A percentile compares a stretch with the other conserved stretches of the same genome.
Evolutionary conservation across 2,329 filamentous ascomycete species (phyloP).

Genomic region (Trichoderma sp.): DNA sequence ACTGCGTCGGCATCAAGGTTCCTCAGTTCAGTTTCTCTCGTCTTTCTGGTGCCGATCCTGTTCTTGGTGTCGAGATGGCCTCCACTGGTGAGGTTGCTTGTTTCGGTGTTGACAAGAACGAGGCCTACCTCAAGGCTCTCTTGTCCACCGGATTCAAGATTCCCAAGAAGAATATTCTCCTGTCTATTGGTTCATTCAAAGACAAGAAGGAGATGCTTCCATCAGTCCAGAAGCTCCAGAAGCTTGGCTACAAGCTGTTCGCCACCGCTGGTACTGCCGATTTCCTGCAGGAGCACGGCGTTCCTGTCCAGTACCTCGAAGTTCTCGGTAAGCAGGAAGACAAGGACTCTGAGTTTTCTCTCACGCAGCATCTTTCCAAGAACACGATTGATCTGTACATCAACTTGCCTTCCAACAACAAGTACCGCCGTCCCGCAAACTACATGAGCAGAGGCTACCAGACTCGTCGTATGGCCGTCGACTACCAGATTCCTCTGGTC

Average conservation of each 20-base stretch:
- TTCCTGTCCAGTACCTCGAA: conserved; percentile 92
- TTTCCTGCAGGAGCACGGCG: conserved; percentile 89
- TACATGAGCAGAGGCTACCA: conserved; percentile 99
- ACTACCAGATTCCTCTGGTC: conserved; percentile 93
- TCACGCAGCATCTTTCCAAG: conserved; percentile 94
- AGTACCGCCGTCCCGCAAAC: conserved; percentile 92
- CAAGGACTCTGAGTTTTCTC: conserved; percentile 92
- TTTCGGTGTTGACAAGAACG: conserved; percentile 93
- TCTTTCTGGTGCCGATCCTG: conserved; percentile 91
- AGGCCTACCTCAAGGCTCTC: conserved; percentile 95
- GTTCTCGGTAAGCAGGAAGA: conserved; percentile 78
- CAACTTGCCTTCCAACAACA: conserved; percentile 98
- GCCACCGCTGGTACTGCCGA: conserved; percentile 96
- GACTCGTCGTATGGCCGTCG: conserved; percentile 95
- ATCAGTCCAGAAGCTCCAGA: conserved; percentile 84
- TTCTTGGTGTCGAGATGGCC: conserved; percentile 98
- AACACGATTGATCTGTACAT: conserved; percentile 99
- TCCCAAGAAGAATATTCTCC: conserved; percentile 89
- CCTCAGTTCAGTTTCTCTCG: conserved; percentile 99
- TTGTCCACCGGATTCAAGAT: conserved; percentile 96
- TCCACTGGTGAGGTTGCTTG: conserved; percentile 97
- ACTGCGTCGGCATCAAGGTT: conserved; percentile 95
- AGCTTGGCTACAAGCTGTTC: conserved; percentile 92
- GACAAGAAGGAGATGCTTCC: conserved; percentile 98
- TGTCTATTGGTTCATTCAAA: conserved; percentile 96